Conservation (phyloP, 2,329 filamentous ascomycete genomes). For the Colletotrichum sp. region DNA sequence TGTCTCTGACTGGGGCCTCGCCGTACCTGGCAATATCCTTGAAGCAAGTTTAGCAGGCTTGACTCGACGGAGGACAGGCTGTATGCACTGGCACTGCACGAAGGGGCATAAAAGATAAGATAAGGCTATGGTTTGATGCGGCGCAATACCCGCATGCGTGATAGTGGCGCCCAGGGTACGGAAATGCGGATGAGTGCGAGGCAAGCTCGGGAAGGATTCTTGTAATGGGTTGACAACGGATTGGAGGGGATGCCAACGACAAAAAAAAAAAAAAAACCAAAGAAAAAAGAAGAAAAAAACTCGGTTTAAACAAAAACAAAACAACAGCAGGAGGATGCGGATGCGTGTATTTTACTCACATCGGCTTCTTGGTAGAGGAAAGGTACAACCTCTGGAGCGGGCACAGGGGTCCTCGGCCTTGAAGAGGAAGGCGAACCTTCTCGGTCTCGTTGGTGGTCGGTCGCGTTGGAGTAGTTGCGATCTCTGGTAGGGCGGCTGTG, state of each 20-base stretch:
- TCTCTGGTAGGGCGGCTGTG: conserved; percentile 65
- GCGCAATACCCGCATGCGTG: conserved; percentile 17
- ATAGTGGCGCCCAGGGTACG: conserved; percentile 17
- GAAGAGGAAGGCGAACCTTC: conserved; percentile 79
- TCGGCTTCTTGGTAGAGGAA: conserved; percentile 91
- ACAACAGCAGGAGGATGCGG: conserved; percentile 13
- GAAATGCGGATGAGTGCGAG: conserved; percentile 16
- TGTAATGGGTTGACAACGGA: not conserved
- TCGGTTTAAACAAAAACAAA: not conserved
- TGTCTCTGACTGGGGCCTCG: conserved; percentile 76
- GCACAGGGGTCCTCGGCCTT: conserved; percentile 82
- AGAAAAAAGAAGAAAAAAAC: conserved; percentile 20
- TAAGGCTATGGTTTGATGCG: conserved; percentile 12
- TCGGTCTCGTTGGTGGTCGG: conserved; percentile 65
- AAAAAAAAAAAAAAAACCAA: conserved; percentile 24
- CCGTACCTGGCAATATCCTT: conserved; percentile 79
- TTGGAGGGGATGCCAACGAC: conserved; percentile 7
- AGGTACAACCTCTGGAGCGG: conserved; percentile 93
- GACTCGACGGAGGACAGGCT: conserved; percentile 10
- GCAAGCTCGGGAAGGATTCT: not conserved
- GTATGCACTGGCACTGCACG: not conserved
- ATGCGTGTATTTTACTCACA: conserved; percentile 54
- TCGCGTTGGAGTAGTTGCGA: conserved; percentile 81
- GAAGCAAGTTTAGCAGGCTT: conserved; percentile 20
- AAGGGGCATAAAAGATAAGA: conserved; percentile 19